These are phyloP conservation scores for Talaromyces sp. DNA, from an alignment of 2,329 filamentous ascomycete genomes.

Conservation along the genomic window DNA sequence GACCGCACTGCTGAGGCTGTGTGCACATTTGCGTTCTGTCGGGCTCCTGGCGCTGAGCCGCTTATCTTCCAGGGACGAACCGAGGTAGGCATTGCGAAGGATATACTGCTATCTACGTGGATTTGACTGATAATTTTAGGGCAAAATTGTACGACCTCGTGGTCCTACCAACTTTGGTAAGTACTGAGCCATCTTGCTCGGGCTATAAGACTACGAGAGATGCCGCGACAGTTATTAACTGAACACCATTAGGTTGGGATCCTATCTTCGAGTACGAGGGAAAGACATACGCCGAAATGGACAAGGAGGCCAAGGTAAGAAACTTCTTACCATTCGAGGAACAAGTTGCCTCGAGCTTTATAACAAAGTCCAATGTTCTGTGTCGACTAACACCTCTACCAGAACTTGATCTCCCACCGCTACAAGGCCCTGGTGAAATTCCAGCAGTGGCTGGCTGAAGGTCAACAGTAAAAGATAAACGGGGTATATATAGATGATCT, in stretches of 20 bases:
- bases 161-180: conserved; percentile 82
- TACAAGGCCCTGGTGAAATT: conserved; percentile 85
- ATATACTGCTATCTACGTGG: not conserved
- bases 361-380: not conserved
- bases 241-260: conserved; percentile 74
- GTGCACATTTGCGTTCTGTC: conserved; percentile 91
- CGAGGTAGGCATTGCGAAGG: conserved; percentile 57
- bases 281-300: conserved; percentile 95
- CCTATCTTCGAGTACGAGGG: conserved; percentile 93
- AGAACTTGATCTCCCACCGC: conserved; percentile 90
- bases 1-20: conserved; percentile 93
- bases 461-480: conserved; percentile 20
- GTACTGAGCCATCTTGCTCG: not conserved
- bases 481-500: conserved; percentile 22
- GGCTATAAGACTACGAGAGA: too few relatives aligned
- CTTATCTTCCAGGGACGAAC: conserved; percentile 91
- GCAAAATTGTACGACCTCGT: conserved; percentile 81
- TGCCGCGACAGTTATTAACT: not conserved
- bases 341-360: not conserved
- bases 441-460: conserved; percentile 72
- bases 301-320: conserved; percentile 79
- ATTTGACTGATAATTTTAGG: conserved; percentile 43
- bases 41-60: conserved; percentile 80
- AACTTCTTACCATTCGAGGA: not conserved
- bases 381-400: conserved; percentile 21